Evolutionary conservation across 2,329 filamentous ascomycete species (phyloP).

Genomic region (Colletotrichum shisoi): DNA sequence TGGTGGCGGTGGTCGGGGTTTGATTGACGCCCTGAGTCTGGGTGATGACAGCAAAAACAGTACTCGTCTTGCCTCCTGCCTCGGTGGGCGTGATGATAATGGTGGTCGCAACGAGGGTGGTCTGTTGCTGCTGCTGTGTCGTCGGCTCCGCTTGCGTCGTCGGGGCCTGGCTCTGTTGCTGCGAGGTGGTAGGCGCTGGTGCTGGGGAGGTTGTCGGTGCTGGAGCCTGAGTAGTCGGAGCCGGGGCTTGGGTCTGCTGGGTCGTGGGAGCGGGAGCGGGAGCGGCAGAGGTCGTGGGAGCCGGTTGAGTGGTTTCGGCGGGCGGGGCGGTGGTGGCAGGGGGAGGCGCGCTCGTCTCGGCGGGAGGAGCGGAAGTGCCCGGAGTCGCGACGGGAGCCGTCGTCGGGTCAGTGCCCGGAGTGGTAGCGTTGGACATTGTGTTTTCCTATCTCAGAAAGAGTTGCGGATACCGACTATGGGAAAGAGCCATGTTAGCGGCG

Average conservation of each 20-base stretch:
- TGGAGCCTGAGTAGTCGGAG: constrained; percentile 37
- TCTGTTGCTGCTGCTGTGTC: constrained; percentile 2
- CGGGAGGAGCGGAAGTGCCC: constrained; percentile 17
- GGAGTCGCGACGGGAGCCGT: constrained; percentile 31
- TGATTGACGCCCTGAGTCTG: constrained; percentile 27
- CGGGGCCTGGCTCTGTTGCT: constrained; percentile 15
- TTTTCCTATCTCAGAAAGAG: constrained; percentile 43
- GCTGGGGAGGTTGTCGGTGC: constrained; percentile 33
- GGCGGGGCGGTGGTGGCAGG: constrained; percentile 25
- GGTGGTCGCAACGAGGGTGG: constrained; percentile 17
- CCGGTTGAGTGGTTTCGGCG: constrained; percentile 30
- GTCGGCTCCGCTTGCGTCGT: constrained; percentile 12
- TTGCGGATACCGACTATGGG: constrained; percentile 43
- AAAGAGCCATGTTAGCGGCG: constrained; percentile 45
- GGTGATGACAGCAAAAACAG: constrained; percentile 43
- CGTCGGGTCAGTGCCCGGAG: constrained; percentile 32
- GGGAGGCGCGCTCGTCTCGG: constrained; percentile 19
- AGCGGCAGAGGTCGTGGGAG: constrained; percentile 35
- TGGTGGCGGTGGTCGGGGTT: constrained; percentile 34
- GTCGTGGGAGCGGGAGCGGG: constrained; percentile 21
- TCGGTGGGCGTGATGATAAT: constrained; percentile 31
- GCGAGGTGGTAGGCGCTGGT: constrained; percentile 24
- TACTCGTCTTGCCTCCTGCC: constrained; percentile 40
- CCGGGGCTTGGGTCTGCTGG: constrained; percentile 36
- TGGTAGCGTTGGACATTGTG: constrained; percentile 43